These are phyloP conservation scores for Naganishia vaughanmartiniae DNA, from an alignment of 768 basidiomycete species.

Conservation along the genomic window DNA sequence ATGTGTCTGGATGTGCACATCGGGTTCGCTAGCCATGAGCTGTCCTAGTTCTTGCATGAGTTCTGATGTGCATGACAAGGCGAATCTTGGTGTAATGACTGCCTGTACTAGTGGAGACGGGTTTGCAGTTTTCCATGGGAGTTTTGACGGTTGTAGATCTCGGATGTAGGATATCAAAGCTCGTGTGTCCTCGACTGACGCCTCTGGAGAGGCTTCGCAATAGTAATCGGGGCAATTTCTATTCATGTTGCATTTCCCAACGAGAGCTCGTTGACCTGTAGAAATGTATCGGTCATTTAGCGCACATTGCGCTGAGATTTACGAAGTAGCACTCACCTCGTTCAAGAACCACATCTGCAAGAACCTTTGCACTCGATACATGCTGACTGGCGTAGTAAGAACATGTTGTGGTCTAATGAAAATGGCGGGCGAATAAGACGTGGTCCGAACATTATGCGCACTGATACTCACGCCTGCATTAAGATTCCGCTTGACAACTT, in stretches of 20 bases:
- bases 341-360: constrained; percentile 71
- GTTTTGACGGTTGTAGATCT: constrained; percentile 53
- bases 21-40: constrained; percentile 59
- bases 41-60: constrained; percentile 65
- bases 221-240: constrained; percentile 67
- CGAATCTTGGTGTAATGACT: constrained; percentile 92
- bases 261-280: constrained; percentile 45
- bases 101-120: constrained; percentile 69
- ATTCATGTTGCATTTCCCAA: constrained; percentile 74
- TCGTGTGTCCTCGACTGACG: constrained; percentile 64
- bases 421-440: not conserved
- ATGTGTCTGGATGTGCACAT: constrained; percentile 84
- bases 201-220: constrained; percentile 62
- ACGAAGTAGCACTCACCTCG: constrained; percentile 56
- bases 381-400: constrained; percentile 88
- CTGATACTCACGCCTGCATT: constrained; percentile 66
- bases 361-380: constrained; percentile 70
- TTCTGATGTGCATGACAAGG: constrained; percentile 76
- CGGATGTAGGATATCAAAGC: constrained; percentile 70
- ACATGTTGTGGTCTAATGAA: constrained; percentile 77
- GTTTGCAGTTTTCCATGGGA: not conserved
- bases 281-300: not conserved
- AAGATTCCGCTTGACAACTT: constrained; percentile 69
- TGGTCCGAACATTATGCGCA: constrained; percentile 3
- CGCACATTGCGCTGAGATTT: not conserved